phyloP scores from a whole-genome alignment of 371 early-diverging fungal species.

The Mortierella sp. region DNA sequence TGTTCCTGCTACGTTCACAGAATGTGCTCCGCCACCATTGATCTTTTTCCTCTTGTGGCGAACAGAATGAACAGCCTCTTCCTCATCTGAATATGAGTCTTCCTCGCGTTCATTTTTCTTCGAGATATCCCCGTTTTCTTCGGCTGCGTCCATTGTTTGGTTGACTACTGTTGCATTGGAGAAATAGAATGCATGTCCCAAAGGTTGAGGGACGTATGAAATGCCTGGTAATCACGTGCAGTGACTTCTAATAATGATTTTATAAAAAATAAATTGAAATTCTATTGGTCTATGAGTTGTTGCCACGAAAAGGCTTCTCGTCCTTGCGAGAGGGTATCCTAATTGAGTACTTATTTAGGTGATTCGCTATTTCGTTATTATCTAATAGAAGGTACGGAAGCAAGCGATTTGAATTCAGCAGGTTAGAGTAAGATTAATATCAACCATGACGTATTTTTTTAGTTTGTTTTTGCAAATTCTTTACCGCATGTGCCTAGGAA shows the following conservation, averaged over 20 bases:
- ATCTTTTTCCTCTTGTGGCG: constrained; percentile 44
- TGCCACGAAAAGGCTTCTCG: constrained; percentile 15
- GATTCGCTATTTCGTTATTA: constrained; percentile 39
- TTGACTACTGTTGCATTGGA: neutral
- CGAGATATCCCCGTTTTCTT: constrained; percentile 10
- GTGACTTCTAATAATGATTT: no score
- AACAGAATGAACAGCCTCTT: constrained; percentile 48
- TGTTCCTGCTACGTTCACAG: constrained; percentile 4
- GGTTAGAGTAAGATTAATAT: neutral
- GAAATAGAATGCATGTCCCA: no score
- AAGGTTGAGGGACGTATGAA: no score
- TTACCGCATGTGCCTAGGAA: constrained; percentile 44
- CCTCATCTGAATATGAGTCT: constrained; percentile 39
- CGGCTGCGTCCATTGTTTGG: constrained; percentile 12
- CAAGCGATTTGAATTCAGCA: neutral
- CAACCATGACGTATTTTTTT: neutral
- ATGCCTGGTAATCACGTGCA: no score
- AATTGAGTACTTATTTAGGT: constrained; percentile 42
- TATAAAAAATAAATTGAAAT: no score
- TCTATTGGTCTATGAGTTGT: no score
- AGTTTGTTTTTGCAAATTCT: neutral
- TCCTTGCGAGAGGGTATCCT: constrained; percentile 45
- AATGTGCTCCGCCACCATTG: neutral
- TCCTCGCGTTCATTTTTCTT: constrained; percentile 36
- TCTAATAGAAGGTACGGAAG: constrained; percentile 8